A percentile compares a stretch with the other conserved stretches of the same genome.
These are phyloP conservation scores for Plasmodium cynomolgi DNA, from an alignment of 169 alveolate species.

Conservation along the genomic window DNA sequence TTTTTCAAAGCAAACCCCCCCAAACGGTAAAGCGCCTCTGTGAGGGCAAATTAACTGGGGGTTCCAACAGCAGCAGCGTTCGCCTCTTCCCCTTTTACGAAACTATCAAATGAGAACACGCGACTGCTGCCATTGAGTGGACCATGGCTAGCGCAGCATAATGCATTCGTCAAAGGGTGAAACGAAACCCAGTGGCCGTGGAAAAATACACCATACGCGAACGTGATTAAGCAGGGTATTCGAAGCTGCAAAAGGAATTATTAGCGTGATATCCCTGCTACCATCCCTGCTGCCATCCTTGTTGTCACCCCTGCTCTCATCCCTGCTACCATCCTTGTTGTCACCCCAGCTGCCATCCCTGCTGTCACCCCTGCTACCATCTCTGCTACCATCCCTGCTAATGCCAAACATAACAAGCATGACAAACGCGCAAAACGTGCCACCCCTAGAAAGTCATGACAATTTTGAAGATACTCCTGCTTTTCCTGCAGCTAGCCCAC, in stretches of 20 bases:
- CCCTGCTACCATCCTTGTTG: neutral
- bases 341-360: too few species aligned
- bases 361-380: neutral
- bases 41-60: neutral
- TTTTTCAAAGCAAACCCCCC: neutral
- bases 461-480: constrained; percentile 29
- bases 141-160: neutral
- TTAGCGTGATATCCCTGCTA: neutral
- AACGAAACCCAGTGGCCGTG: neutral
- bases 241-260: neutral
- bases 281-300: too few species aligned
- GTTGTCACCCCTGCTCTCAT: too few species aligned
- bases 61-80: neutral
- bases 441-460: constrained; percentile 50
- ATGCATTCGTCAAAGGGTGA: neutral
- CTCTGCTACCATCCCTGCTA: neutral
- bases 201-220: neutral
- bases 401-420: neutral
- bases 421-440: constrained; percentile 31
- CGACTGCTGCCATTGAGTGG: neutral
- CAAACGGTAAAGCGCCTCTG: neutral
- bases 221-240: neutral
- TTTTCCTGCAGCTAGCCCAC: constrained; percentile 17
- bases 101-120: neutral
- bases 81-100: neutral